A percentile compares a stretch with the other conserved stretches of the same genome.
These are phyloP conservation scores for Phtheirospermum japonicum DNA, from an alignment of 257 asterid genomes.

Conservation along the genomic window DNA sequence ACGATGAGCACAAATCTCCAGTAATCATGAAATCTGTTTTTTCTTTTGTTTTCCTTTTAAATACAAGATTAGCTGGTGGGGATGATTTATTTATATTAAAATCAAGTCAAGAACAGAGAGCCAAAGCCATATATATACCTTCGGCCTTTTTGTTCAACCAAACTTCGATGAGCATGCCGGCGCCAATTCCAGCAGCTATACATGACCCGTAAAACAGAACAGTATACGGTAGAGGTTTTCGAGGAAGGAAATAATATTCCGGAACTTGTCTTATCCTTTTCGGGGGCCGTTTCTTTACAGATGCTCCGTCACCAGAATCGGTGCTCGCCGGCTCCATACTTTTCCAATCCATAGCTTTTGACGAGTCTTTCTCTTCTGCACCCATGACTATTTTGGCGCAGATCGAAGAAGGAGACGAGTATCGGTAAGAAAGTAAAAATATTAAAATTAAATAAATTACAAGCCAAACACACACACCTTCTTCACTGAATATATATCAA, in stretches of 20 bases:
- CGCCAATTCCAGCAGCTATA: slow-evolving; percentile 81
- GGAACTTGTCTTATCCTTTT: slow-evolving; percentile 72
- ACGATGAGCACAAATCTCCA: no score
- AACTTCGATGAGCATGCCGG: slow-evolving; percentile 73
- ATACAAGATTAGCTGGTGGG: background rate
- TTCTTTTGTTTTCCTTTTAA: background rate
- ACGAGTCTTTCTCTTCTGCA: slow-evolving; percentile 48
- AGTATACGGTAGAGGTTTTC: slow-evolving; percentile 47
- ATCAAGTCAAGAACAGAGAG: background rate
- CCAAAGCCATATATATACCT: slow-evolving; percentile 43
- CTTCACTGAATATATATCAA: no score
- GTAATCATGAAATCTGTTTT: background rate
- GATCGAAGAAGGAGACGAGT: slow-evolving; percentile 1
- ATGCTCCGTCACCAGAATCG: slow-evolving; percentile 39
- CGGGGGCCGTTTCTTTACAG: slow-evolving; percentile 62
- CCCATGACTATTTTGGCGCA: slow-evolving; percentile 32
- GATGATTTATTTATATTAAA: background rate
- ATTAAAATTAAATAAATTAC: no score
- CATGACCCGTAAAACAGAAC: slow-evolving; percentile 56
- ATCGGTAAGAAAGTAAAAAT: no score
- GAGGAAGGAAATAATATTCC: slow-evolving; percentile 76
- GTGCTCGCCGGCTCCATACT: slow-evolving; percentile 33
- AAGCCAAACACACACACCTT: no score
- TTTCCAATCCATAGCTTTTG: slow-evolving; percentile 66
- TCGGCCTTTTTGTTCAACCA: slow-evolving; percentile 81